Base-by-base conservation (phyloP, 2,329 filamentous ascomycete genomes). In the Nemania abortiva region DNA sequence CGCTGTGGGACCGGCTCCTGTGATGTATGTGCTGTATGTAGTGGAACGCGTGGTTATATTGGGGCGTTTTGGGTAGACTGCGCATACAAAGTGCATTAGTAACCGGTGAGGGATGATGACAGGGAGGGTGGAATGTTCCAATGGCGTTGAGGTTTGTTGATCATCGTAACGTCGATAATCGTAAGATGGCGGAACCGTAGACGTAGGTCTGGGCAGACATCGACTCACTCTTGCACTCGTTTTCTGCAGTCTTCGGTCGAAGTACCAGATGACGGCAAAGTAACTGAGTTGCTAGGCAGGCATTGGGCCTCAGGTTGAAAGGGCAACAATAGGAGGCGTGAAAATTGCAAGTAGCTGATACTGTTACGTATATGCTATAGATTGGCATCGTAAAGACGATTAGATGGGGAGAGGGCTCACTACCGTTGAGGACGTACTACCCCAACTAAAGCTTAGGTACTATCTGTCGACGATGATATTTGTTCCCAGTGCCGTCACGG, bases 1-100 rank as follows among this genome's bases (percentile, higher is more conserved):
- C 13, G 50, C 37, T 24, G 59, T 63, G 59, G 27, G 47, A 47
- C 59, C 3, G 6, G 31, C n/a, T 52, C 18, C 56, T 22, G 6
- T 22, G n/a, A 34, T 45, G 39, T n/a, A 10, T n/a, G 20, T n/a
- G 37, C 20, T 18, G 7, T 20, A 31, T 45, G 37, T 15, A 3
- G 27, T 34, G 49, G 27, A 39, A 45, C 50, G 7, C 20, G 31
- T 34, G 11, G 3, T n/a, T 49, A n/a, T 29, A 13, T 56, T 22
- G 2, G 29, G 13, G 11, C 9, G 45, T 22, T 24, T 27, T 49
- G 6, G 24, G 42, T 34, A 34, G 42, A 49, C 15, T 37, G 50
- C n/a, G n/a, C n/a, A n/a, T n/a, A n/a, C n/a, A n/a, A 11, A 22
- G 0, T n/a, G 45, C 11, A 24, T 50, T 39, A 29, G 50, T 31